Evolutionary conservation across 177 flowering plant genomes (phyloP), one percentile per base, ranked within the genome.

Genomic region (Vitis hybrid): DNA sequence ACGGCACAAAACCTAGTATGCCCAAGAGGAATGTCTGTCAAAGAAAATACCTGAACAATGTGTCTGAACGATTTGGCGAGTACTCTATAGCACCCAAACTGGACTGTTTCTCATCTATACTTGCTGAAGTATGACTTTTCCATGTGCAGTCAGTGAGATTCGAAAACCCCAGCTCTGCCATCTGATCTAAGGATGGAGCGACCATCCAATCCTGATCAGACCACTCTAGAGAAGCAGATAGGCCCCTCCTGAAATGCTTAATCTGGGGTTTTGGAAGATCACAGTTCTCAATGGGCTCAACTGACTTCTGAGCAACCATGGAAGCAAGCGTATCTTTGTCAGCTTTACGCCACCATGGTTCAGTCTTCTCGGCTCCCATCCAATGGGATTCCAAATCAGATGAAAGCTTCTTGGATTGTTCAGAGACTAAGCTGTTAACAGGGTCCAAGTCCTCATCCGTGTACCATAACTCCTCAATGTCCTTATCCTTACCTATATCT

Each of bases 231-330:
- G 52, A 14, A 28, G 62, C 18, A 59, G 49, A 49, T n/a, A 54
- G 60, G 17, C 49, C 47, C 22, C 15, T 63, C 52, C 73, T 51
- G 5, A 49, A 54, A n/a, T 64, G 60, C 65, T 28, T 72, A 3
- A 13, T 52, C 64, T 67, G 71, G 2, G 76, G 76, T 10, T 19
- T 64, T 3, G 80, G 77, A 61, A 77, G 77, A 61, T 77, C 80
- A 64, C 77, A 77, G 55, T 77, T 77, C 65, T 69, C 70, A 56
- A 73, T 59, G 66, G 68, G 64, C 28, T 51, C 71, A 38, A 69
- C 67, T 22, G 80, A 73, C 56, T 66, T 70, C 71, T 61, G 59
- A 65, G 80, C 77, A 61, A 77, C 71, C 58, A 77, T 70, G 54
- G 64, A 65, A 65, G 77, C 80, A 69, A 73, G 64, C 22, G 65